Conservation (phyloP, 2,329 filamentous ascomycete species). For the Penicillium psychrosexuale region DNA sequence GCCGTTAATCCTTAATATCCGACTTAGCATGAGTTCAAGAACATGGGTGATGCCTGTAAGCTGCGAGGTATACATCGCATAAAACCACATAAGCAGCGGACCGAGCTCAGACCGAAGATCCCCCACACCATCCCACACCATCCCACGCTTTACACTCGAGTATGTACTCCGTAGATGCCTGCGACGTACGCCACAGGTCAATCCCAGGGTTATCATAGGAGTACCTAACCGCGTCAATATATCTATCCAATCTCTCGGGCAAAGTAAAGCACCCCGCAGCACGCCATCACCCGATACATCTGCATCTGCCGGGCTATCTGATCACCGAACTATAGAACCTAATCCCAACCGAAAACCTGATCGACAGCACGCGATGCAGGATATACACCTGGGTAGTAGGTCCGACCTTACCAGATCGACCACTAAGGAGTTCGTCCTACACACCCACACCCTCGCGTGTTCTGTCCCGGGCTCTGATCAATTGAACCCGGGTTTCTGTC, state of each 20-base stretch:
- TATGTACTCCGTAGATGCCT: neutral
- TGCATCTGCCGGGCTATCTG: neutral
- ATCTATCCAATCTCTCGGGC: neutral
- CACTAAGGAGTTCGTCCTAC: neutral
- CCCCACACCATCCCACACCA: constrained; percentile 1
- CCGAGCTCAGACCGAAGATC: constrained; percentile 3
- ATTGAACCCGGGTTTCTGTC: neutral
- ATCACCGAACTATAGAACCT: neutral
- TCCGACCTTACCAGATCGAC: neutral
- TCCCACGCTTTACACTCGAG: neutral
- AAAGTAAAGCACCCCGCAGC: neutral
- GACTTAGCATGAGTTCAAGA: neutral
- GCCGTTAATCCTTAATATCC: neutral
- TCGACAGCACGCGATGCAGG: neutral
- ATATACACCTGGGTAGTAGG: neutral
- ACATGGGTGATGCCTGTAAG: neutral
- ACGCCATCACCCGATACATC: neutral
- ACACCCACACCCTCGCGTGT: neutral
- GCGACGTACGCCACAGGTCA: neutral
- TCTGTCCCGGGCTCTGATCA: neutral
- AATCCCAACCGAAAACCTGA: neutral
- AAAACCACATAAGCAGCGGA: neutral
- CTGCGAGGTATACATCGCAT: neutral
- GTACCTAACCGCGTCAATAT: neutral
- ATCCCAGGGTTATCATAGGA: neutral